Conservation (phyloP, 2,329 filamentous ascomycete species). For the Penicillium brasilianum region DNA sequence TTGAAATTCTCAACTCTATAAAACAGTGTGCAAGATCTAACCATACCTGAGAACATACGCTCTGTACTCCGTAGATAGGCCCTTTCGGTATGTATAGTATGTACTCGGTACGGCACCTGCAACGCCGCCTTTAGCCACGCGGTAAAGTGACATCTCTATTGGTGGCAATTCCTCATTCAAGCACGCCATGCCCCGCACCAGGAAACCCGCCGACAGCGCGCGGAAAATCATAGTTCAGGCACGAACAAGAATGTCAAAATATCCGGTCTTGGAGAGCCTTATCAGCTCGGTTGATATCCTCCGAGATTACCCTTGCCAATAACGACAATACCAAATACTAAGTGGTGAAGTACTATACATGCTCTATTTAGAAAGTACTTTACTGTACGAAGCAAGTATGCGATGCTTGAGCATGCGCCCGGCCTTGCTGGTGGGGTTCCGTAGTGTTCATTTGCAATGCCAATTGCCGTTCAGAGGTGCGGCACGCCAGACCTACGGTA, state of each 20-base stretch:
- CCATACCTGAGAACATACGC: background rate
- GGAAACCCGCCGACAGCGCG: background rate
- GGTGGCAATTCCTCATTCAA: background rate
- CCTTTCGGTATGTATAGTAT: background rate
- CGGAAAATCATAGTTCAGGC: slow-evolving; percentile 7
- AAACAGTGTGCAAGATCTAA: background rate
- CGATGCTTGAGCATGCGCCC: background rate
- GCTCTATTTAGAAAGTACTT: background rate
- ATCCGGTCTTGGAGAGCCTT: slow-evolving; percentile 11
- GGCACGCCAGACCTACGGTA: slow-evolving; percentile 10
- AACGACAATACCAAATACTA: background rate
- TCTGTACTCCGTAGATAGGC: background rate
- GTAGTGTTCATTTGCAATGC: slow-evolving; percentile 5
- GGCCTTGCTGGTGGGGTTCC: background rate
- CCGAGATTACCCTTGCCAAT: slow-evolving; percentile 1
- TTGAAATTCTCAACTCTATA: background rate
- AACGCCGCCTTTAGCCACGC: background rate
- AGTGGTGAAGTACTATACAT: background rate
- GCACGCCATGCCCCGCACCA: background rate
- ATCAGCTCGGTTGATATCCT: slow-evolving; percentile 17
- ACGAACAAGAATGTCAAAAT: background rate
- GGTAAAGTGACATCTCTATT: background rate
- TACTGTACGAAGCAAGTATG: background rate
- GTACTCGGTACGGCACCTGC: background rate
- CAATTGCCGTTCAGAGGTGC: slow-evolving; percentile 16